Base-by-base conservation (phyloP, 2,329 filamentous ascomycete genomes). In the Talaromyces sp. region DNA sequence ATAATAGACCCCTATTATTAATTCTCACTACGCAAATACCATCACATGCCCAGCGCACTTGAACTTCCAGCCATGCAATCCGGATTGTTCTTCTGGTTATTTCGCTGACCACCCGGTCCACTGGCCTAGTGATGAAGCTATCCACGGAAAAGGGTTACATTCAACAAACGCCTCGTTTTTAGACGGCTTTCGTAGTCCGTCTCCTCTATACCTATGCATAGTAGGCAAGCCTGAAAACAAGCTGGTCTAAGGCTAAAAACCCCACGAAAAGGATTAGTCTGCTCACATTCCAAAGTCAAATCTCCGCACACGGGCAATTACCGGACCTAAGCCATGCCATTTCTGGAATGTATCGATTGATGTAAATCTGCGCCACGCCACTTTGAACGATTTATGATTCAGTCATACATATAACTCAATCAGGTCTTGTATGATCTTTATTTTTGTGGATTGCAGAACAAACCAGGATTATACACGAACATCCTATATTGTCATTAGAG, bases 281-380 rank as follows among this genome's bases (percentile, higher is more conserved):
- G 5, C 29, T 56, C 15, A 29, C 10, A 58, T 34, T 27, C 2
- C 15, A 29, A 17, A 58, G 56, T 27, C 2, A 58, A 25, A 27
- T 58, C 56, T 58, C 56, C 56, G 22, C 56, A 27, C 56, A 40
- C 56, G 56, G 56, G 5, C 56, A 58, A 58, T 58, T 58, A 58
- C 22, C 56, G 56, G 56, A 27, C 19, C 19, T 40, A 11, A 27
- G 13, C 19, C 13, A 40, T 38, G 8, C 17, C 56, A 17, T 58
- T 17, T 27, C 6, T 38, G 31, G 19, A 19, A 7, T 17, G 27
- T 15, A 53, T n/a, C n/a, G n/a, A n/a, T n/a, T n/a, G n/a, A n/a
- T n/a, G 25, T 53, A n/a, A 31, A 29, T 53, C 25, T 27, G 22
- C 22, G 47, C 47, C 47, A 27, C 22, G 25, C 25, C 6, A 31